Base-by-base conservation (phyloP, 768 basidiomycete species). In the Brasilioporus rufonigricans region DNA sequence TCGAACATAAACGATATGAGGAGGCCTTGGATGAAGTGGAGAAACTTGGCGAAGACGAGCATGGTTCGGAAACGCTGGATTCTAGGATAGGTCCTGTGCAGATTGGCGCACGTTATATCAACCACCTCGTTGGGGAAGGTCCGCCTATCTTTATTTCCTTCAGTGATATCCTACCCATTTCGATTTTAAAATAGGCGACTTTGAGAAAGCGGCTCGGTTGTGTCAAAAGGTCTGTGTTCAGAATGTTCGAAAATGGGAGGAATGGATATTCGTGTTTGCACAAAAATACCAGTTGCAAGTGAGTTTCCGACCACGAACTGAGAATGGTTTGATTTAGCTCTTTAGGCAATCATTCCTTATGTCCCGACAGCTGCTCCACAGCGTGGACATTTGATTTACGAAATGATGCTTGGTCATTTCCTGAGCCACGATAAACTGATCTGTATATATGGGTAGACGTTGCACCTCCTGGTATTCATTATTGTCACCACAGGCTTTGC, bases 241-340 rank as follows among this genome's bases (percentile, higher is more conserved):
- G 41, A 83, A 96, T 61, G 71, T 79, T 12, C 86, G 85, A 63
- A 79, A 82, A n/a, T 99, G 97, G 97, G 95, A 98, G 66, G 84
- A 89, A 62, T 97, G 91, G 91, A 90, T 98, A 64, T 96, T 97
- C 63, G 75, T 82, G 14, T 98, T 96, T 66, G 89, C 89, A 1
- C 84, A 93, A 68, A 82, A 86, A 61, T 79, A 82, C 24, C 85
- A 93, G 53, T 73, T 98, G 18, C 84, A 89, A 71, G 93, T 91
- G 56, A 23, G 81, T 70, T 21, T 3, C 41, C 11, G 12, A 10
- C 11, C n/a, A 23, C 21, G 47, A 33, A 13, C n/a, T 26, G 23
- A 47, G 48, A 40, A 47, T 33, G 26, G n/a, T 14, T 19, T 44
- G 9, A 40, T 31, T 44, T 53, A 41, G 18, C 54, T 39, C 50